Base-by-base conservation (phyloP, 768 basidiomycete species). In the Hebeloma cylindrosporum region DNA sequence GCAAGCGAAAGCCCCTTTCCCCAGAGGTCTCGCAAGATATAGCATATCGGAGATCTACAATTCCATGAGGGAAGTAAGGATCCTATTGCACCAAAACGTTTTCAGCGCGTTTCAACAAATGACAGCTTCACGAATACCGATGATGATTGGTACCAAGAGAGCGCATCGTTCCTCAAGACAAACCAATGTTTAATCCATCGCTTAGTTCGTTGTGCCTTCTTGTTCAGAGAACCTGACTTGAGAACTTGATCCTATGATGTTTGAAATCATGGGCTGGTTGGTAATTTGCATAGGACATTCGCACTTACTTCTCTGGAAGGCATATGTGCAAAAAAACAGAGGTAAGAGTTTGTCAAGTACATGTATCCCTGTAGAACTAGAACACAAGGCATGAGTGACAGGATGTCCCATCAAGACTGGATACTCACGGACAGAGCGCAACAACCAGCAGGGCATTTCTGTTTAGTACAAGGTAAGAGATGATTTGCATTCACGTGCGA, bases 241-340 rank as follows among this genome's bases (percentile, higher is more conserved):
- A 97, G 73, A 2, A 94, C 71, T 74, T 93, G 87, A 60, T 94
- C 88, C 93, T 96, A 53, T n/a, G n/a, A 36, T 42, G 7, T 47
- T 42, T 30, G 45, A 43, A 46, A 47, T 28, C 47, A 17, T 49
- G 34, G 35, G 14, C 37, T 27, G 23, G 17, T 41, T 35, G 36
- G 4, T 22, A 37, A 18, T 35, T 36, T 3, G n/a, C n/a, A 28
- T 18, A 9, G 26, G 14, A 22, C 11, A 25, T 11, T 47, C 21
- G 29, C 32, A 39, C 71, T 34, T 48, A 93, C 93, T 78, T 94
- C 93, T 70, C 84, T 76, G 22, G 83, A 75, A 13, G 92, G 92
- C 83, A 95, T 87, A 62, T 92, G 92, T 2, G 92, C 92, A 64
- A 94, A 99, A 72, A 99, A 99, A 69, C 95, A 97, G 14, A 98